These are phyloP conservation scores for Daldinia childiae DNA, from an alignment of 495 filamentous ascomycete species.

Conservation along the genomic window DNA sequence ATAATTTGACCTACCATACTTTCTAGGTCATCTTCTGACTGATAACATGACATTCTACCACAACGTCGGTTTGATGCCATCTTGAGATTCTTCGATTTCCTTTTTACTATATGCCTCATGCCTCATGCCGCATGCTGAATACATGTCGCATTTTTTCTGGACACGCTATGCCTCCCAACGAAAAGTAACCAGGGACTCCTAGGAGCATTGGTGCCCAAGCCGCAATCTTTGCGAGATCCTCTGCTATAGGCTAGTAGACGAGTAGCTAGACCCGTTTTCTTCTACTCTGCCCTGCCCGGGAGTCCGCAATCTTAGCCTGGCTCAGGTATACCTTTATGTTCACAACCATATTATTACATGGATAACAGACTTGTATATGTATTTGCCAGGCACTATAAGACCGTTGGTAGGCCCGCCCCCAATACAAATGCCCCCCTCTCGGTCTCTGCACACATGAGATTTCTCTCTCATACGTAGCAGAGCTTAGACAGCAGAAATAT, in stretches of 20 bases:
- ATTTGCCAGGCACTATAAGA: constrained; percentile 54
- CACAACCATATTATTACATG: constrained; percentile 42
- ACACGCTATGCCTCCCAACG: constrained; percentile 40
- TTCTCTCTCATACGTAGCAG: constrained; percentile 44
- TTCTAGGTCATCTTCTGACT: constrained; percentile 16
- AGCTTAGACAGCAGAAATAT: constrained; percentile 49
- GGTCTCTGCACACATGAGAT: constrained; percentile 43
- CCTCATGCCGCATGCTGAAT: constrained; percentile 37
- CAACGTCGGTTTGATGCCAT: constrained; percentile 37
- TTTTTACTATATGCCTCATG: constrained; percentile 26
- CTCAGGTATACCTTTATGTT: constrained; percentile 42
- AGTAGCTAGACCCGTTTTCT: constrained; percentile 44
- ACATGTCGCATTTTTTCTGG: constrained; percentile 45
- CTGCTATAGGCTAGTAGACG: constrained; percentile 47
- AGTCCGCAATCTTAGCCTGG: constrained; percentile 41
- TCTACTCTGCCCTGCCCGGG: constrained; percentile 34
- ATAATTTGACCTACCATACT: neutral
- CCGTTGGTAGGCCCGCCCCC: constrained; percentile 46
- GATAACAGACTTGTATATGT: constrained; percentile 32
- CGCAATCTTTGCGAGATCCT: constrained; percentile 46
- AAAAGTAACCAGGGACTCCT: constrained; percentile 49
- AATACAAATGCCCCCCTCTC: constrained; percentile 34
- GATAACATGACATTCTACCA: constrained; percentile 23
- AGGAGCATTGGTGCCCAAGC: constrained; percentile 63
- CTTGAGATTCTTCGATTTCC: constrained; percentile 32